Conservation (phyloP, 257 asterid genomes). For the Vinca minor region DNA sequence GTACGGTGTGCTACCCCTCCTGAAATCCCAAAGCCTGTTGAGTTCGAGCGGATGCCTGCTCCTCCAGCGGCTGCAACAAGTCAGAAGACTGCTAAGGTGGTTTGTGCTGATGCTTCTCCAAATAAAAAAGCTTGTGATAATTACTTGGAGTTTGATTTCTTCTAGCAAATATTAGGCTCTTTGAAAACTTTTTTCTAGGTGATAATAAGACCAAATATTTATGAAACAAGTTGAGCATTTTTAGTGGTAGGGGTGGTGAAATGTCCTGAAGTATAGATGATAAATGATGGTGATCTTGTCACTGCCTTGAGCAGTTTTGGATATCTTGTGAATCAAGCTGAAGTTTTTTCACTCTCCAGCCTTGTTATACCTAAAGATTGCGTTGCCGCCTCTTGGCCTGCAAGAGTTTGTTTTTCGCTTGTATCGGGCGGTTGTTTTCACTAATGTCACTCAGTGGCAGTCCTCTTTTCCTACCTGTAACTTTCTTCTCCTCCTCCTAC, state of each 20-base stretch:
- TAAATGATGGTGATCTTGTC: constrained; percentile 1
- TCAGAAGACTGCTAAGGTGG: constrained; percentile 17
- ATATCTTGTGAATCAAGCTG: neutral
- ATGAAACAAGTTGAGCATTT: constrained; percentile 7
- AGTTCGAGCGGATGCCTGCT: constrained; percentile 39
- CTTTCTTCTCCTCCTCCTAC: too few relatives aligned
- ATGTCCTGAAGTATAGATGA: neutral
- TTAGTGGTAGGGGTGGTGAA: constrained; percentile 14
- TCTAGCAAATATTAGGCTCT: constrained; percentile 18
- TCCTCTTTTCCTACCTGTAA: too few relatives aligned
- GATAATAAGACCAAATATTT: constrained; percentile 8
- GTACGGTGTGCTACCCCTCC: constrained; percentile 42
- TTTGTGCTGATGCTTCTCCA: constrained; percentile 12
- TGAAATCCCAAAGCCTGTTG: constrained; percentile 38
- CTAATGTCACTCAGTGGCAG: too few relatives aligned
- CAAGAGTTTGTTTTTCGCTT: too few relatives aligned
- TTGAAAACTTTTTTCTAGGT: constrained; percentile 8
- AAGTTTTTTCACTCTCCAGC: too few relatives aligned
- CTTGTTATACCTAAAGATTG: neutral
- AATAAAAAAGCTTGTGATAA: constrained; percentile 24
- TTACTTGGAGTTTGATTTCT: constrained; percentile 37
- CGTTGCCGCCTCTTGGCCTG: neutral
- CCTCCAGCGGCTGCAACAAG: constrained; percentile 28
- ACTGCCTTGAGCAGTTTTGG: neutral
- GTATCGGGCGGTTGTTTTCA: neutral